A percentile compares a stretch with the other conserved stretches of the same genome.
Evolutionary conservation across 352 stramenopile species (phyloP).

Genomic region (Pythium coloratum): DNA sequence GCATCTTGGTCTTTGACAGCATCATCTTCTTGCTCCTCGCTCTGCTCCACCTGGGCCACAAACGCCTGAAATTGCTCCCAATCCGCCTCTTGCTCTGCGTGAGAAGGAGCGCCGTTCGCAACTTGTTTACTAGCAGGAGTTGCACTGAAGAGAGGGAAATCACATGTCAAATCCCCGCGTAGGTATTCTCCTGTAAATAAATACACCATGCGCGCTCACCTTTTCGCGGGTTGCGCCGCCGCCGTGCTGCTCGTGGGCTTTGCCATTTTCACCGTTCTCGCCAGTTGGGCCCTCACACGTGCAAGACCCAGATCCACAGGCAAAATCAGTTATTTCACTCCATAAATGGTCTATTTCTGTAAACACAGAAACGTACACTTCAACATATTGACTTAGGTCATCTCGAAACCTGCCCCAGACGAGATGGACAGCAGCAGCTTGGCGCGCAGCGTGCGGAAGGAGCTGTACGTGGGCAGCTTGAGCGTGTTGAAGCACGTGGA

Average conservation of each 20-base stretch:
- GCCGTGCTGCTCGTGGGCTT: neutral
- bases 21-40: slow-evolving; percentile 19
- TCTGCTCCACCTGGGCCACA: slow-evolving; percentile 51
- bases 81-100: slow-evolving; percentile 45
- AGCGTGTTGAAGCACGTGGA: slow-evolving; percentile 98
- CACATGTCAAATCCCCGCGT: too few relatives aligned
- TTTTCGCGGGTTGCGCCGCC: slow-evolving; percentile 15
- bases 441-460: slow-evolving; percentile 89
- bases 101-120: neutral
- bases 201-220: slow-evolving; percentile 35
- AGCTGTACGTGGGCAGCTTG: slow-evolving; percentile 96
- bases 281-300: neutral
- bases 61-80: slow-evolving; percentile 70
- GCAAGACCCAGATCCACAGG: neutral
- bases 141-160: slow-evolving; percentile 36
- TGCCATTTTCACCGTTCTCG: neutral
- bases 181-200: slow-evolving; percentile 25
- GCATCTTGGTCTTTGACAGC: slow-evolving; percentile 36
- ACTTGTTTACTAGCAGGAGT: slow-evolving; percentile 16
- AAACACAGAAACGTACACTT: slow-evolving; percentile 5
- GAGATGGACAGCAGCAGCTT: slow-evolving; percentile 96
- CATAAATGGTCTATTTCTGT: neutral
- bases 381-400: slow-evolving; percentile 68
- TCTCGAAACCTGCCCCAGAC: slow-evolving; percentile 94
- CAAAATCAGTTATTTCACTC: neutral